Conservation (phyloP, 176 grass and related monocot species). For the Eleusine indica region DNA sequence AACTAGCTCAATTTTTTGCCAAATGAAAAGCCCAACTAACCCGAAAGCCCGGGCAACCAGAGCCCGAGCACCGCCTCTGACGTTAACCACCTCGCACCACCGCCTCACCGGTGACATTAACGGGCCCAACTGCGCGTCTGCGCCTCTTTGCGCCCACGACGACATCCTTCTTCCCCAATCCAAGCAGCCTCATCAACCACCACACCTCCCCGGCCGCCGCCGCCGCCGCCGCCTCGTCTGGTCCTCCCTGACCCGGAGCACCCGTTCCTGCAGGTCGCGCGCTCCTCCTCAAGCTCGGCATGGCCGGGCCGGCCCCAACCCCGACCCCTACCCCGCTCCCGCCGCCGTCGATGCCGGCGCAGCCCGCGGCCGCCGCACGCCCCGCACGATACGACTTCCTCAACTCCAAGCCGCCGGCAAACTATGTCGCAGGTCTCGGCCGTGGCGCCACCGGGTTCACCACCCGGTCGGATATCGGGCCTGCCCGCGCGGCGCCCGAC, state of each 20-base stretch:
- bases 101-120: background rate
- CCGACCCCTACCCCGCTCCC: conserved; percentile 2
- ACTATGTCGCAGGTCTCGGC: conserved; percentile 87
- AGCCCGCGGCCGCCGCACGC: conserved; percentile 36
- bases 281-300: conserved; percentile 40
- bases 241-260: conserved; percentile 28
- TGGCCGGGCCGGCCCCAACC: conserved; percentile 34
- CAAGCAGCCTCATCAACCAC: background rate
- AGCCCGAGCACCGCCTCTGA: background rate
- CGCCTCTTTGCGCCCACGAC: background rate
- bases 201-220: too few species aligned
- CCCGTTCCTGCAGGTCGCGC: conserved; percentile 24
- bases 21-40: too few species aligned
- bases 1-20: too few species aligned
- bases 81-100: background rate
- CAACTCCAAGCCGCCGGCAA: conserved; percentile 83
- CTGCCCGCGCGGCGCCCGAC: conserved; percentile 83
- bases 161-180: background rate
- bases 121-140: background rate
- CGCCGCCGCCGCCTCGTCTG: background rate
- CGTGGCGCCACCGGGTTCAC: conserved; percentile 97
- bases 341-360: conserved; percentile 21
- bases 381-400: conserved; percentile 78
- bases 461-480: conserved; percentile 89
- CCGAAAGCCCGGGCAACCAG: too few species aligned